Conservation (phyloP, 345 rosid species). For the Lepidium didymum region DNA sequence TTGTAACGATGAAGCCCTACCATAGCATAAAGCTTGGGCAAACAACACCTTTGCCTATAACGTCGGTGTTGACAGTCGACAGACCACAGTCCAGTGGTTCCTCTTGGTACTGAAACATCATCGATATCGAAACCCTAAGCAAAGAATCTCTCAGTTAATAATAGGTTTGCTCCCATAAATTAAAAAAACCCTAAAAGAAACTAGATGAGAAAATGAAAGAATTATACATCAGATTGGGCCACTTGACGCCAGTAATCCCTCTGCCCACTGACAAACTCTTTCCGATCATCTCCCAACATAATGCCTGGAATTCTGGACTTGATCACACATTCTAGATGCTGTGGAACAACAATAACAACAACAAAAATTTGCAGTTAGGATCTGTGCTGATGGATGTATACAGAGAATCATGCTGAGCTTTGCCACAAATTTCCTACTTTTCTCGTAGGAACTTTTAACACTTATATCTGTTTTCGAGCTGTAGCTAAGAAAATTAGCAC, state of each 20-base stretch:
- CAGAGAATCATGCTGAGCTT: background rate
- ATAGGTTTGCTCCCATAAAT: background rate
- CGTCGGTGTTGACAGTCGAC: background rate
- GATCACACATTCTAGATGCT: slow-evolving; percentile 98
- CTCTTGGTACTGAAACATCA: background rate
- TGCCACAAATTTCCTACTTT: slow-evolving; percentile 3
- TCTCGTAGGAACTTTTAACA: background rate
- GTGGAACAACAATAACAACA: slow-evolving; percentile 24
- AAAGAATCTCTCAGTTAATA: background rate
- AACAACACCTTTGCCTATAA: background rate
- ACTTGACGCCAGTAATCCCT: background rate
- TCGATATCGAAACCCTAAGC: background rate
- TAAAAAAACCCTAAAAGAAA: background rate
- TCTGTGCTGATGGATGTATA: background rate
- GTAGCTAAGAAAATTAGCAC: background rate
- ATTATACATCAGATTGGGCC: background rate
- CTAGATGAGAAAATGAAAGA: background rate
- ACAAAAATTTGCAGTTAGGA: slow-evolving; percentile 2
- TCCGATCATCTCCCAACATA: background rate
- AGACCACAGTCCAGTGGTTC: background rate
- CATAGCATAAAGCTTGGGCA: background rate
- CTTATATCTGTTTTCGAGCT: background rate
- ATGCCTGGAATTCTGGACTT: slow-evolving; percentile 93
- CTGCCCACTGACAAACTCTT: no score
- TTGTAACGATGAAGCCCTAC: background rate